Evolutionary conservation across 208 protist genomes (phyloP), one percentile per base, ranked within the genome.

Genomic region (Trypanosomatidae sp.): DNA sequence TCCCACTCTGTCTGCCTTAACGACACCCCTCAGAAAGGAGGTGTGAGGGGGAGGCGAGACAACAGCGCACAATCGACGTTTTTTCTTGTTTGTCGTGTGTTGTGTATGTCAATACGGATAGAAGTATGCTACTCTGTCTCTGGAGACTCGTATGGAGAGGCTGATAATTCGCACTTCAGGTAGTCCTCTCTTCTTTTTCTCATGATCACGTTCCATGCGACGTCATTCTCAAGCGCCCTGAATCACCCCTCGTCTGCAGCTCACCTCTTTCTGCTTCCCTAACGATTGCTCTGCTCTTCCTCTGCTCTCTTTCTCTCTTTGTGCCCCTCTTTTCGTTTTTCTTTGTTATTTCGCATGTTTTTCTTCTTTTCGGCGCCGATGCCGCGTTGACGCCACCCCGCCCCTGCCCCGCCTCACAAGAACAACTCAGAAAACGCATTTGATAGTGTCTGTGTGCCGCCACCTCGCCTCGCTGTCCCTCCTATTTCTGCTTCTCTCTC

Each of bases 381-480:
- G 4, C 19, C 59, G 25, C 15, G 0, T 73, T 60, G 22, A 55
- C 13, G 22, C 13, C 13, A 55, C 13, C 19, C 50, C 22, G 22
- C 50, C 22, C 22, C 22, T 4, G 13, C 22, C 22, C 22, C 19
- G 19, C 22, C 1, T 55, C 22, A 8, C 55, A 28, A 17, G 7
- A 59, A 33, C 47, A 56, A 5, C 15, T 69, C 62, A 15, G 10
- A 72, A 12, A 33, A 55, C 41, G 70, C 62, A 59, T 15, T 71
- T 77, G 82, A 72, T 68, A 12, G 66, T 39, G 17, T 28, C 41
- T 28, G 33, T 67, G 19, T 74, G 60, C 50, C 22, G 10, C 1
- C 50, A 55, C 53, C 25, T 13, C 3, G n/a, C 30, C 12, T 33
- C 10, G 49, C 49, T 39, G 36, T 39, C 25, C n/a, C 53, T 30